Base-by-base conservation (phyloP, 768 basidiomycete genomes). In the Amanita phalloides region DNA sequence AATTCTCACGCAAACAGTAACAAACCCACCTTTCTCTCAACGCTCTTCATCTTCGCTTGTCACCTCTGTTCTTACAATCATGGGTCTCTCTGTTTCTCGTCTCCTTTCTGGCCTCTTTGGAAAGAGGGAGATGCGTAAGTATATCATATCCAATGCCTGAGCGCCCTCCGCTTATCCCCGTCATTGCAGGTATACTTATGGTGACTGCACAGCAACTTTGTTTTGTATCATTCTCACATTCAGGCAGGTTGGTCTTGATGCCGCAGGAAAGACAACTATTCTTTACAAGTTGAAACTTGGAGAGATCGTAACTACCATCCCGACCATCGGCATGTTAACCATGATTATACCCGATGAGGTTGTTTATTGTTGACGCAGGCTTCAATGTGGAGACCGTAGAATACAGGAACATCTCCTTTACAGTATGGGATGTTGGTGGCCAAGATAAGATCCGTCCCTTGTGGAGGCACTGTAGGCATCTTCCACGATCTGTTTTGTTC, bases 331-430 rank as follows among this genome's bases (percentile, higher is more conserved):
- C 94, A 62, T 65, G 86, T 75, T 55, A 33, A 54, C 17, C 49
- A 41, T 56, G 38, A 53, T 46, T 26, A 49, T 54, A 35, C 39
- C 39, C 28, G 53, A 48, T 25, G 32, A 42, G 25, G 53, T 53
- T 60, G 53, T 53, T 62, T 63, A 54, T 60, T 55, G 54, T 51
- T 55, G 48, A n/a, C 37, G 21, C 58, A 97, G 96, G 96, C 54
- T 99, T 99, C 79, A 99, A 99, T 68, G 96, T 99, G 61, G 96
- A 99, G 79, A 98, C 96, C 55, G 96, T 99, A 60, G 95, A 98
- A 71, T 98, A 99, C 76, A 98, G 97, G 81, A 99, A 98, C 78
- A 97, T 98, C 59, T 96, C 93, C 23, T 99, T 99, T 82, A 99
- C 95, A 21, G 96, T 98, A 43, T 98, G 96, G 96, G 96, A 99